Percentiles rank a stretch among this genome's conserved stretches.
These are phyloP conservation scores for Bombardia bombarda DNA, from an alignment of 495 filamentous ascomycete genomes.

Conservation along the genomic window DNA sequence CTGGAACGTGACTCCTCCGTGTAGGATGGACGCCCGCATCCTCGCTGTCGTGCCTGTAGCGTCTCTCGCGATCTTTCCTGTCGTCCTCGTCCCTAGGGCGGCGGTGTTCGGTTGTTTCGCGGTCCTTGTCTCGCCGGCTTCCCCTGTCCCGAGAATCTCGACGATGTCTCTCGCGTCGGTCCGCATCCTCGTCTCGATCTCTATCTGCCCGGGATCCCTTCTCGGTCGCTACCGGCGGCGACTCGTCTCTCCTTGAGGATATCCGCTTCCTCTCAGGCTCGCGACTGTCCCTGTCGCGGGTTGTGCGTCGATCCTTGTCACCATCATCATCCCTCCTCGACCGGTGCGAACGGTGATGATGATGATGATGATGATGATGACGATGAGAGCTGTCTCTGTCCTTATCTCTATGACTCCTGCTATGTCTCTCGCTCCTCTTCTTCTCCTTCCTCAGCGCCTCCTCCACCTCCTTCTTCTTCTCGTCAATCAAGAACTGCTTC, in stretches of 20 bases:
- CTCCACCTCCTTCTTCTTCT: slow-evolving; percentile 83
- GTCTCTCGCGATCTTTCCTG: slow-evolving; percentile 16
- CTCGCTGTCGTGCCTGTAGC: slow-evolving; percentile 14
- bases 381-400: too few relatives aligned
- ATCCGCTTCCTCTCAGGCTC: slow-evolving; percentile 9
- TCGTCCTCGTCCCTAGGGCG: slow-evolving; percentile 8
- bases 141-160: slow-evolving; percentile 22
- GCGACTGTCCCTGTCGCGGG: slow-evolving; percentile 5
- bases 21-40: too few relatives aligned
- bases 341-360: slow-evolving; percentile 20
- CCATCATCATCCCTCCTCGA: slow-evolving; percentile 13
- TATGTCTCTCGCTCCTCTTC: slow-evolving; percentile 27
- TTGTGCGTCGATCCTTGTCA: background rate
- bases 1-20: too few relatives aligned
- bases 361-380: too few relatives aligned
- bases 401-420: slow-evolving; percentile 14
- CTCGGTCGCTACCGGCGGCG: slow-evolving; percentile 8
- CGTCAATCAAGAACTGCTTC: slow-evolving; percentile 80
- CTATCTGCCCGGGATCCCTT: slow-evolving; percentile 10
- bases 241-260: slow-evolving; percentile 10
- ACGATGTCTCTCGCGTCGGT: slow-evolving; percentile 18
- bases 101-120: slow-evolving; percentile 19
- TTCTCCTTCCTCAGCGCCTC: slow-evolving; percentile 53
- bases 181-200: slow-evolving; percentile 19
- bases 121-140: slow-evolving; percentile 14